These are phyloP conservation scores for Besnoitia besnoiti DNA, from an alignment of 169 alveolate species.

Conservation along the genomic window DNA sequence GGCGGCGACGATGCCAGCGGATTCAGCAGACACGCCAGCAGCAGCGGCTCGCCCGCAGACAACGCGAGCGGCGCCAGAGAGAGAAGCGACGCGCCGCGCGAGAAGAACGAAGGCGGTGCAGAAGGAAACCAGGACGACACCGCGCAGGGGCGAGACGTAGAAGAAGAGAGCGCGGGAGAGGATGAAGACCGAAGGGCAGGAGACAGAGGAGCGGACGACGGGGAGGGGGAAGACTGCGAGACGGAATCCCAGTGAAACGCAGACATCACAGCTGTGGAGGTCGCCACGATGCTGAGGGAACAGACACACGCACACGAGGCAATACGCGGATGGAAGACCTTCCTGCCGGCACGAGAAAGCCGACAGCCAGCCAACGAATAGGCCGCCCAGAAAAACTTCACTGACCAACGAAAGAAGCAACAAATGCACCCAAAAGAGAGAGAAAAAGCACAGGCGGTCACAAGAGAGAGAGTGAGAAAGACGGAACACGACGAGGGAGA, in stretches of 20 bases:
- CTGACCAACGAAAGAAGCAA: background rate
- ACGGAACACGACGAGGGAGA: background rate
- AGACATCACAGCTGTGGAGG: background rate
- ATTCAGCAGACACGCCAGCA: background rate
- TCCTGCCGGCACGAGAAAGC: too few species aligned
- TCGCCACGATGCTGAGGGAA: background rate
- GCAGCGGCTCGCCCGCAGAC: background rate
- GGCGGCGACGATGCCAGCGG: background rate
- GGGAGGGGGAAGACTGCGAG: background rate
- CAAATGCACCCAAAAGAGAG: too few species aligned
- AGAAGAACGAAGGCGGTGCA: background rate
- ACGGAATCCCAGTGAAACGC: background rate
- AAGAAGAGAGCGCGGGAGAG: background rate
- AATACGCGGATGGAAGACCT: too few species aligned
- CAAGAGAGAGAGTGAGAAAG: background rate
- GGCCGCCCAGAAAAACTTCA: background rate
- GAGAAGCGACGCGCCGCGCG: background rate
- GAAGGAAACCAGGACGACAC: too few species aligned
- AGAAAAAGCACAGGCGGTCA: too few species aligned
- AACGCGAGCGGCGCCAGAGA: background rate
- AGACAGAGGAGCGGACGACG: background rate
- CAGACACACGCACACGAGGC: background rate
- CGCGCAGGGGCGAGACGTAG: too few species aligned
- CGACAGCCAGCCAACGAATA: too few species aligned
- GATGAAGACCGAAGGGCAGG: background rate